These are phyloP conservation scores for Scleroderma citrinum DNA, from an alignment of 768 basidiomycete species.

Conservation along the genomic window DNA sequence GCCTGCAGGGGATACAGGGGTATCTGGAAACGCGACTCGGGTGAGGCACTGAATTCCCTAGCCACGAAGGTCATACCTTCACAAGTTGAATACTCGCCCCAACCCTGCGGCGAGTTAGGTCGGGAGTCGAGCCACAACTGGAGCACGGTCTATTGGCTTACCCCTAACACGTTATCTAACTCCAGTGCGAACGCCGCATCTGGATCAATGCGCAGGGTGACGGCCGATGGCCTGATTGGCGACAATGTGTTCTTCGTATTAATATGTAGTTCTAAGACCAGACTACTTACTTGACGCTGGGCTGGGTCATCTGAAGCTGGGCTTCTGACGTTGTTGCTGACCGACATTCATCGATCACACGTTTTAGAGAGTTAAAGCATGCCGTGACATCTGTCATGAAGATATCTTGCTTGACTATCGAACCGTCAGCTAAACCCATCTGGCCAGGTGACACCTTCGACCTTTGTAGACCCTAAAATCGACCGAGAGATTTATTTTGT, in stretches of 20 bases:
- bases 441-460: slow-evolving; percentile 8
- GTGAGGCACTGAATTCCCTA: background rate
- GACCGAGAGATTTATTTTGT: slow-evolving; percentile 1
- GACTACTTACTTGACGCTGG: slow-evolving; percentile 49
- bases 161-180: slow-evolving; percentile 61
- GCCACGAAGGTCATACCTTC: slow-evolving; percentile 28
- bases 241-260: background rate
- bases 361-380: slow-evolving; percentile 74
- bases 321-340: slow-evolving; percentile 38
- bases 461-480: slow-evolving; percentile 44
- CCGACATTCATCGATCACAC: slow-evolving; percentile 64
- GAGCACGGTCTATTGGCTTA: slow-evolving; percentile 26
- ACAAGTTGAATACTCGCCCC: slow-evolving; percentile 56
- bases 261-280: background rate
- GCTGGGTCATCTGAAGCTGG: slow-evolving; percentile 67
- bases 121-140: background rate
- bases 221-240: slow-evolving; percentile 38
- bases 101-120: slow-evolving; percentile 36
- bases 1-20: slow-evolving; percentile 4
- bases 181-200: slow-evolving; percentile 45
- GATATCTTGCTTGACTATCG: slow-evolving; percentile 75
- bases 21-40: slow-evolving; percentile 3
- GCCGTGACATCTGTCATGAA: slow-evolving; percentile 74
- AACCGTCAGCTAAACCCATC: slow-evolving; percentile 1
- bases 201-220: slow-evolving; percentile 51